phyloP scores from a whole-genome alignment of 75 land plant genomes.

The Azolla pinnata region DNA sequence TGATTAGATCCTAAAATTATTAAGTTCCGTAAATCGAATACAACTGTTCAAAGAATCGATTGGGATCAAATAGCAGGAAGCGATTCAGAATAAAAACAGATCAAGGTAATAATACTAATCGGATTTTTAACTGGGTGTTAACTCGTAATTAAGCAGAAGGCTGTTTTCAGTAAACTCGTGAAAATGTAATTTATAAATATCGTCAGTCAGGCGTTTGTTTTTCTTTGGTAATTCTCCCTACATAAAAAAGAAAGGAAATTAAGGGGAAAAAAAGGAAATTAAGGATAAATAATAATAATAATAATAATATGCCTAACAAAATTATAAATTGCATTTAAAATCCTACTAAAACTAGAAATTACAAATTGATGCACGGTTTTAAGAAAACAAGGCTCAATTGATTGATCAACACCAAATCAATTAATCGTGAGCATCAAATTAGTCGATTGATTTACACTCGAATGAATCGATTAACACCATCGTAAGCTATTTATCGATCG shows the following conservation, averaged over 20 bases:
- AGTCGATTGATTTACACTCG: neutral
- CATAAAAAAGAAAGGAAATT: neutral
- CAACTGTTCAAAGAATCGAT: no score
- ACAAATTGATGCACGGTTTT: neutral
- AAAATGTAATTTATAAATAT: neutral
- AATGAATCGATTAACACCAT: neutral
- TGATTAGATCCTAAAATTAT: no score
- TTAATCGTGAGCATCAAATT: neutral
- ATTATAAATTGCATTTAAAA: neutral
- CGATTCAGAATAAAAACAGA: no score
- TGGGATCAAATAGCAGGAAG: no score
- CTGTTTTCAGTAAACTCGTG: neutral
- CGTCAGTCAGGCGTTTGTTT: no score
- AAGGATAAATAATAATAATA: neutral
- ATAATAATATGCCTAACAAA: neutral
- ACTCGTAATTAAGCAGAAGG: neutral
- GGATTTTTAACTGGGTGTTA: neutral
- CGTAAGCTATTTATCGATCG: neutral
- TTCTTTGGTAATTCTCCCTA: no score
- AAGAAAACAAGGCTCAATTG: neutral
- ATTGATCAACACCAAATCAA: neutral
- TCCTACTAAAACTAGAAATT: neutral
- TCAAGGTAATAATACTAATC: no score
- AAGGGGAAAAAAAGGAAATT: neutral
- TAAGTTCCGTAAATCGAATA: no score